Percentiles rank a stretch among this genome's conserved stretches.
These are phyloP conservation scores for Fusarium equiseti DNA, from an alignment of 2,329 filamentous ascomycete species.

Conservation along the genomic window DNA sequence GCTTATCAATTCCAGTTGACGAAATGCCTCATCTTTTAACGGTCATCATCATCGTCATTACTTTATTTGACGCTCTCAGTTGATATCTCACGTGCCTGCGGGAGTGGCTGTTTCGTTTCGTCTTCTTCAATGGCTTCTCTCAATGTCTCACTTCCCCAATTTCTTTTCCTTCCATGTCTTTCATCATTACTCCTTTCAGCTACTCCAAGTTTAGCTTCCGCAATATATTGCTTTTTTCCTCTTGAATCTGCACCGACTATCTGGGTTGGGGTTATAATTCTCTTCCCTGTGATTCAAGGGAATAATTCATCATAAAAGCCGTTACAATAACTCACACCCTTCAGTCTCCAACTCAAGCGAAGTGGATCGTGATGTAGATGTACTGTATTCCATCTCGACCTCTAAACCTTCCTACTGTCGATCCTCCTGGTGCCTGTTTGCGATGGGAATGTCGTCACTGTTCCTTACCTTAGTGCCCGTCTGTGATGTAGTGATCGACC, in stretches of 20 bases:
- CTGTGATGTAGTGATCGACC: constrained; percentile 24
- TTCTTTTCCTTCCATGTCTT: constrained; percentile 23
- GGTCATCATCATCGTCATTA: neutral
- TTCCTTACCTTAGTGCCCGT: constrained; percentile 16
- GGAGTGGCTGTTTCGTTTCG: constrained; percentile 11
- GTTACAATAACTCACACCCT: constrained; percentile 11
- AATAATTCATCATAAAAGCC: neutral
- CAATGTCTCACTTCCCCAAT: constrained; percentile 37
- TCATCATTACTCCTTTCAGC: constrained; percentile 28
- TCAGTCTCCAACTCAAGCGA: neutral
- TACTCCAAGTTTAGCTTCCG: constrained; percentile 27
- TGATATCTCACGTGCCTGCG: constrained; percentile 9
- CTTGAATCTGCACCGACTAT: constrained; percentile 4
- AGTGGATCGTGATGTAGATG: constrained; percentile 26
- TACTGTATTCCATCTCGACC: constrained; percentile 9
- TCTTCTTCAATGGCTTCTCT: constrained; percentile 27
- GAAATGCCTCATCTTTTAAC: neutral
- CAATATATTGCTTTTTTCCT: constrained; percentile 19
- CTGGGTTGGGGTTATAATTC: constrained; percentile 15
- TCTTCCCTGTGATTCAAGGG: constrained; percentile 4
- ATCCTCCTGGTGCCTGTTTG: constrained; percentile 26
- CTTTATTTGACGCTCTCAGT: neutral
- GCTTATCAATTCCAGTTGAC: neutral
- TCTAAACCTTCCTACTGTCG: constrained; percentile 11
- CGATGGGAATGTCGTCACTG: constrained; percentile 28